phyloP scores from a whole-genome alignment of 495 filamentous ascomycete species.

The Penicillium robsamsonii region DNA sequence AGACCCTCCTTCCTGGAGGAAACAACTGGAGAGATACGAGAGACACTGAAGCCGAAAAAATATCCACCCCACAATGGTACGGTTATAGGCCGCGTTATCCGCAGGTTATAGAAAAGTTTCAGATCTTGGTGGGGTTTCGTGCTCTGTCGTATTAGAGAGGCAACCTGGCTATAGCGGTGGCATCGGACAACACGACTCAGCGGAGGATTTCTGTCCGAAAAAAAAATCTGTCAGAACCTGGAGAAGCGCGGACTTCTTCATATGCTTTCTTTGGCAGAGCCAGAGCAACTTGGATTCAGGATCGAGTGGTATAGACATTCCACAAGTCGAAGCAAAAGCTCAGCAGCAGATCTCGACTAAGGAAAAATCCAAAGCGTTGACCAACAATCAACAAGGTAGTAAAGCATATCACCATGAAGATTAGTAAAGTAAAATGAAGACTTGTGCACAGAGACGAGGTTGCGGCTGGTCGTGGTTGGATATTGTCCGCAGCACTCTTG shows the following conservation, averaged over 20 bases:
- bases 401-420: too few species aligned
- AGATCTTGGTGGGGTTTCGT: too few species aligned
- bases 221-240: conserved; percentile 18
- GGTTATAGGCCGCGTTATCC: too few species aligned
- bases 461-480: too few species aligned
- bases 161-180: too few species aligned
- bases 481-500: too few species aligned
- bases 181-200: too few species aligned
- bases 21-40: not conserved
- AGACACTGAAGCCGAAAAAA: not conserved
- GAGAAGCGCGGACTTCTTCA: conserved; percentile 21
- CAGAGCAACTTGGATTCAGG: conserved; percentile 20
- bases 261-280: conserved; percentile 22
- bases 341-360: not conserved
- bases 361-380: not conserved
- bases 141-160: too few species aligned
- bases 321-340: not conserved
- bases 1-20: conserved; percentile 8
- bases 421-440: too few species aligned
- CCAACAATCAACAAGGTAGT: not conserved
- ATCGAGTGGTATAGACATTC: not conserved
- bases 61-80: too few species aligned
- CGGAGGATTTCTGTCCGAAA: conserved; percentile 3
- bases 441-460: too few species aligned
- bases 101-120: too few species aligned